Evolutionary conservation across 257 asterid species (phyloP).

Genomic region (Schizonepeta tenuifolia): DNA sequence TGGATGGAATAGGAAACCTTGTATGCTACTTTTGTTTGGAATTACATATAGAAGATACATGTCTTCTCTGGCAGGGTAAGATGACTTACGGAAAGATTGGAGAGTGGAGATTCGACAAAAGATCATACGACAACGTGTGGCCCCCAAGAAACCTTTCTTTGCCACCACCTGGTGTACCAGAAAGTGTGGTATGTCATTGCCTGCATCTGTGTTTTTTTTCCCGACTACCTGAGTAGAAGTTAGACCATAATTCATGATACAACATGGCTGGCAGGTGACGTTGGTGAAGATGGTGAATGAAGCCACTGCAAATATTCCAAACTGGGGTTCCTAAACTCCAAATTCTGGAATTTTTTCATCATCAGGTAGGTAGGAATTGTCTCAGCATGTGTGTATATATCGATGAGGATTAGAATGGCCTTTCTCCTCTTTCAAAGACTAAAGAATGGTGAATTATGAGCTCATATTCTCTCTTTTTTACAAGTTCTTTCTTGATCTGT

Average conservation of each 20-base stretch:
- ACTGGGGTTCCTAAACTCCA: slow-evolving; percentile 70
- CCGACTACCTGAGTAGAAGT: not conserved
- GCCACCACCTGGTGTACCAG: slow-evolving; percentile 96
- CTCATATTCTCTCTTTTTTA: not conserved
- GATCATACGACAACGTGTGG: slow-evolving; percentile 67
- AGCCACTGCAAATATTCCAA: slow-evolving; percentile 80
- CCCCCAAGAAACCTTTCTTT: slow-evolving; percentile 83
- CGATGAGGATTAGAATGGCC: not conserved
- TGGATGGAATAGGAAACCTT: not conserved
- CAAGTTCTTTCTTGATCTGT: not conserved
- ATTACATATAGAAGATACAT: not conserved
- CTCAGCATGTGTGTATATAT: not conserved
- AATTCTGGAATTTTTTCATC: not conserved
- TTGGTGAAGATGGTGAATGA: slow-evolving; percentile 90
- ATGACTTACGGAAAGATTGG: slow-evolving; percentile 90
- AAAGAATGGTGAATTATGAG: not conserved
- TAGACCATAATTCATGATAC: not conserved
- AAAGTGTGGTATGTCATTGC: slow-evolving; percentile 72
- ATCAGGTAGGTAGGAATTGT: not conserved
- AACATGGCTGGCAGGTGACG: slow-evolving; percentile 72
- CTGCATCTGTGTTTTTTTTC: too few relatives aligned
- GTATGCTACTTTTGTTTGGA: not conserved
- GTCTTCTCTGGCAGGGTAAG: slow-evolving; percentile 58
- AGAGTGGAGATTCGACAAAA: slow-evolving; percentile 97
- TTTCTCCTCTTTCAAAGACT: not conserved